Base-by-base conservation (phyloP, 805 yeast species). In the Spathaspora hagerdaliae region DNA sequence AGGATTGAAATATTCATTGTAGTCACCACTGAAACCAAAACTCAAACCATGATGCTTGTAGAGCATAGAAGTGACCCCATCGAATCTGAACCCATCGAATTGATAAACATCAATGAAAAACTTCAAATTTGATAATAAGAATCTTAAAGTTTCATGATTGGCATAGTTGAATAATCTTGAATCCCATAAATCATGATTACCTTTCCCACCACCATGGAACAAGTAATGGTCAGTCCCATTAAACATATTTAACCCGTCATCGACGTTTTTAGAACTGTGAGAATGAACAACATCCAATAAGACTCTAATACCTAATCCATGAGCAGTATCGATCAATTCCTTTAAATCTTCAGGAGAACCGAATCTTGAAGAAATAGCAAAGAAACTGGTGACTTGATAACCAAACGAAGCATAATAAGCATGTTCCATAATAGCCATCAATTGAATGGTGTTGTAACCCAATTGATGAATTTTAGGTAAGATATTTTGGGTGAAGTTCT, bases 371-470 rank as follows among this genome's bases (percentile, higher is more conserved):
- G 94, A 83, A 24, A 79, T 75, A 1, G 98, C 97, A 63, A 87
- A 92, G 62, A 92, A 94, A 48, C 85, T 87, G 19, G 98, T 91
- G 27, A 92, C 83, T 65, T 92, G 99, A 63, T 92, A 92, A n/a
- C 99, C 99, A 63, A 92, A 92, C 2, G 96, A 88, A 1, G 97
- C 99, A 63, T 92, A 92, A 63, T 92, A 92, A 1, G 99, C 98
- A 63, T 92, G 99, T 66, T 92, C 99, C 99, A 92, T 92, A 38
- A 92, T 78, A 0, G 99, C 97, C 99, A 92, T 92, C 59, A 92
- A 74, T 67, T 92, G 99, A 56, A 92, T 85, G 5, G 96, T 83
- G 64, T 94, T 89, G 65, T 92, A 92, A 33, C 97, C 97, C 48
- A 91, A 74, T 51, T 84, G 79, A 54, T 81, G 82, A 54, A 92